A percentile compares a stretch with the other conserved stretches of the same genome.
Conservation (phyloP, 2,329 filamentous ascomycete species). For the Exophiala phaeomuriformis region DNA sequence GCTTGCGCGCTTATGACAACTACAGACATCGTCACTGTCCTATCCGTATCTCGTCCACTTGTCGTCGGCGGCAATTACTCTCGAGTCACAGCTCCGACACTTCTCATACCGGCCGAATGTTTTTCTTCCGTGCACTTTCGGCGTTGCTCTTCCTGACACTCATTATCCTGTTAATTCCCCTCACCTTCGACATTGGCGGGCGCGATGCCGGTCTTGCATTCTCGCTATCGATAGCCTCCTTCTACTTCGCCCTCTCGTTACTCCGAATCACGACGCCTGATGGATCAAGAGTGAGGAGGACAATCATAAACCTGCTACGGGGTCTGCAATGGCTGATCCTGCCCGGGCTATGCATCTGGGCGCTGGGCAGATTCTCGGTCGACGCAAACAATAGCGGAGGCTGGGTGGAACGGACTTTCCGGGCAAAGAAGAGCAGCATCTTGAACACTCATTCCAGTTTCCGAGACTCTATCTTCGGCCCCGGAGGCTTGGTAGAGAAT, state of each 20-base stretch:
- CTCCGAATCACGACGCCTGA: constrained; percentile 76
- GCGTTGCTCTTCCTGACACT: constrained; percentile 80
- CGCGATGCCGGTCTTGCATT: constrained; percentile 90
- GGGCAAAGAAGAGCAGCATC: constrained; percentile 50
- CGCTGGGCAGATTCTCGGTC: constrained; percentile 87
- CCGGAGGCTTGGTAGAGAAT: constrained; percentile 71
- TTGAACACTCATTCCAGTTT: constrained; percentile 51
- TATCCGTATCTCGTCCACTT: constrained; percentile 1
- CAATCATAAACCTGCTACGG: constrained; percentile 61
- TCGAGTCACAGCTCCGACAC: not conserved
- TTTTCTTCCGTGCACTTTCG: constrained; percentile 71
- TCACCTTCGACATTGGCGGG: constrained; percentile 96
- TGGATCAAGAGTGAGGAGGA: constrained; percentile 64
- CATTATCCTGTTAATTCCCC: constrained; percentile 90
- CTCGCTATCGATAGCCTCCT: constrained; percentile 78
- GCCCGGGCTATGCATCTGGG: constrained; percentile 84
- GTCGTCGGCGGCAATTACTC: not conserved
- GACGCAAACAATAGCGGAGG: constrained; percentile 64
- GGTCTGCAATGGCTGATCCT: constrained; percentile 81
- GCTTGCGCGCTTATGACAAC: constrained; percentile 4
- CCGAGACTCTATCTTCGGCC: constrained; percentile 82
- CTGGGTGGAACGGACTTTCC: constrained; percentile 77
- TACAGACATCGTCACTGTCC: not conserved
- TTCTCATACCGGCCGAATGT: constrained; percentile 51
- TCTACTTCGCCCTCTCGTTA: constrained; percentile 82